These are phyloP conservation scores for Hymenoscyphus albidus DNA, from an alignment of 2,329 filamentous ascomycete genomes.

Conservation along the genomic window DNA sequence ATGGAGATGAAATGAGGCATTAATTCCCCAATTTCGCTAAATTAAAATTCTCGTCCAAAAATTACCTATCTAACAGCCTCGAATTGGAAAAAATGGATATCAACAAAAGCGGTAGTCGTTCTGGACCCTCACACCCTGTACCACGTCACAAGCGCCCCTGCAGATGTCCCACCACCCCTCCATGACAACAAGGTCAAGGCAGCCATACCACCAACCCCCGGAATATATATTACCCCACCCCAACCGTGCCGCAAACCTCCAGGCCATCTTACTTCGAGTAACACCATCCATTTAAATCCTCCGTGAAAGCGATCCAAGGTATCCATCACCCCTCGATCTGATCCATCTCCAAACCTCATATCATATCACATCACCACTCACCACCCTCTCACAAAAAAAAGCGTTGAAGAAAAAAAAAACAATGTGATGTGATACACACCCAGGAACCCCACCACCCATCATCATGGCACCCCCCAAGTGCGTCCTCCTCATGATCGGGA, in stretches of 20 bases:
- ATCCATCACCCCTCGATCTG: not conserved
- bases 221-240: not conserved
- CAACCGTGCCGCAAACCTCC: not conserved
- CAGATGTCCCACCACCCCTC: not conserved
- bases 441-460: not conserved
- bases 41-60: too few species aligned
- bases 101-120: too few species aligned
- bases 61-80: too few species aligned
- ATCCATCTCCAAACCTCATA: not conserved
- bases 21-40: too few species aligned
- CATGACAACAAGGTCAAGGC: not conserved
- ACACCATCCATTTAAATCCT: not conserved
- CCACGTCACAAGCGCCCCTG: not conserved
- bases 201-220: not conserved
- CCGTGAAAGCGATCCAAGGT: not conserved
- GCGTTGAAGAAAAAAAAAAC: not conserved
- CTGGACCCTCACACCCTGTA: not conserved
- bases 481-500: not conserved
- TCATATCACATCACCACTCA: not conserved
- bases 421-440: not conserved
- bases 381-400: not conserved
- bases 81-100: too few species aligned
- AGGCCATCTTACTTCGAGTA: not conserved
- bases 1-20: not conserved
- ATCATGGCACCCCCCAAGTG: not conserved